These are phyloP conservation scores for Ogataea populi-albae DNA, from an alignment of 805 yeast species.

Conservation along the genomic window DNA sequence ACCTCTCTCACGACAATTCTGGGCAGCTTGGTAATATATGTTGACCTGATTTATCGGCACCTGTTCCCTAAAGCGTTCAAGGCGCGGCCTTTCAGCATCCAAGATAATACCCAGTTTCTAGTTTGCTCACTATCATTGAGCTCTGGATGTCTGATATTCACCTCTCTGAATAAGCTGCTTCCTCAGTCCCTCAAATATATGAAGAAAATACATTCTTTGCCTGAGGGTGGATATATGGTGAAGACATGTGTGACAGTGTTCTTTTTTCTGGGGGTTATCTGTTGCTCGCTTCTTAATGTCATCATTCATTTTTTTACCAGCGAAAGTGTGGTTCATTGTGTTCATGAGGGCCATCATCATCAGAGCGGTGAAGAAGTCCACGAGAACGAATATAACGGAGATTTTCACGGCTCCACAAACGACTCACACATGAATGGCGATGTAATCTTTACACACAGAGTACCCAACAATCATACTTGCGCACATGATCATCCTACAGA, in stretches of 20 bases:
- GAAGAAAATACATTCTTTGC: constrained; percentile 24
- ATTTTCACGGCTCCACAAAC: background rate
- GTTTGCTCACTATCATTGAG: constrained; percentile 74
- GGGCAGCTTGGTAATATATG: constrained; percentile 67
- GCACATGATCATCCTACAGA: constrained; percentile 5
- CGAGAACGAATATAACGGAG: too few relatives aligned
- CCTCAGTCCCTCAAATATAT: constrained; percentile 62
- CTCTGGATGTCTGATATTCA: constrained; percentile 78
- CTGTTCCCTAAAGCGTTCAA: constrained; percentile 41
- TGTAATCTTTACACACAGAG: background rate
- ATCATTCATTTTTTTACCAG: constrained; percentile 73
- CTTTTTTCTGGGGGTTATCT: constrained; percentile 49
- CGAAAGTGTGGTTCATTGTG: constrained; percentile 83
- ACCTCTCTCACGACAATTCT: constrained; percentile 68
- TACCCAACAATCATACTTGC: background rate
- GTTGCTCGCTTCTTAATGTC: constrained; percentile 60
- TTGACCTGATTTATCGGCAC: constrained; percentile 51
- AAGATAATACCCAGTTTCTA: constrained; percentile 60
- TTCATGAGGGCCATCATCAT: constrained; percentile 47
- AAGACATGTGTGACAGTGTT: constrained; percentile 43
- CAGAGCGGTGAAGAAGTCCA: constrained; percentile 30
- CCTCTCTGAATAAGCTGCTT: constrained; percentile 72
- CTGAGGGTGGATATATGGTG: constrained; percentile 27
- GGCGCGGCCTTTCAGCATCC: constrained; percentile 48
- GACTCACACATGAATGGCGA: constrained; percentile 7